phyloP scores from a whole-genome alignment of 2,329 filamentous ascomycete species.

The Cordyceps pruinosa region DNA sequence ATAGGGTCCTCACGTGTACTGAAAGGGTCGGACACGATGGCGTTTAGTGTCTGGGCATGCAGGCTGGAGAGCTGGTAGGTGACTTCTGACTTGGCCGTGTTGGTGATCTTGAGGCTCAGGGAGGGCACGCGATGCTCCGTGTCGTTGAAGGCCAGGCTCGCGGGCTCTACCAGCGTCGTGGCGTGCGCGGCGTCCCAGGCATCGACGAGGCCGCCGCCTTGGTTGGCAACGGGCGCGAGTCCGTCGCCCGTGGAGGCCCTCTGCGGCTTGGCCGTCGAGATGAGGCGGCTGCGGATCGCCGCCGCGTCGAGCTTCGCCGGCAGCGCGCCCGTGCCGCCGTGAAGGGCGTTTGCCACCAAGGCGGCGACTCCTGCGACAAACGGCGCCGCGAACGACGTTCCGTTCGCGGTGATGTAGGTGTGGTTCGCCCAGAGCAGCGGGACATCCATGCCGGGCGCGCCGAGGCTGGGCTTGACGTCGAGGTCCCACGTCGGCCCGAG shows the following conservation, averaged over 20 bases:
- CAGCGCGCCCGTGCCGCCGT: neutral
- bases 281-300: neutral
- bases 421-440: neutral
- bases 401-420: neutral
- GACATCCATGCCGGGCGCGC: constrained; percentile 43
- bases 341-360: neutral
- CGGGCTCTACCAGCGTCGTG: constrained; percentile 45
- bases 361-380: neutral
- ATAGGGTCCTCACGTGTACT: neutral
- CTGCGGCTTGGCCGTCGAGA: neutral
- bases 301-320: neutral
- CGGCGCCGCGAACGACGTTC: neutral
- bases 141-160: constrained; percentile 58
- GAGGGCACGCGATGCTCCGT: constrained; percentile 46
- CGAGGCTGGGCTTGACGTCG: constrained; percentile 48
- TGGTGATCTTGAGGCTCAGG: constrained; percentile 48
- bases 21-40: neutral
- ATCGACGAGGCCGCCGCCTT: constrained; percentile 53
- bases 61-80: constrained; percentile 46
- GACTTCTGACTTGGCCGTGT: constrained; percentile 41
- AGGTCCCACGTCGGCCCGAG: constrained; percentile 58
- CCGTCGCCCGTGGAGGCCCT: neutral
- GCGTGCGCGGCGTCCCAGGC: constrained; percentile 52
- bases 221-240: constrained; percentile 37
- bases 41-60: constrained; percentile 26